Percentiles rank a stretch among this genome's conserved stretches.
Conservation (phyloP, 805 yeast genomes). For the Ascoidea asiatica region DNA sequence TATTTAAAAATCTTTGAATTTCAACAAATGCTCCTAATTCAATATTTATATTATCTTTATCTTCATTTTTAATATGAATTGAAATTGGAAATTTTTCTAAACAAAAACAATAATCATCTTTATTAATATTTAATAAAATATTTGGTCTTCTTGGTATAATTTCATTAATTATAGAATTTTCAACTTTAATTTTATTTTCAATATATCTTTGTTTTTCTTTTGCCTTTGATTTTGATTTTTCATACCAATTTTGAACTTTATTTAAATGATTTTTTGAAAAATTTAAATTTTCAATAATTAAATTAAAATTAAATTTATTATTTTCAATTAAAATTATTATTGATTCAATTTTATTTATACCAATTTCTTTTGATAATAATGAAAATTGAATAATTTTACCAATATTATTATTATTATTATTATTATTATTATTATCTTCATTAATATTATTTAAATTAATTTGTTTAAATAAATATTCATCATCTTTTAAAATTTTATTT, state of each 20-base stretch:
- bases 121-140: constrained; percentile 14
- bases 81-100: constrained; percentile 19
- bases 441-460: too few species aligned
- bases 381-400: constrained; percentile 7
- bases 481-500: constrained; percentile 1
- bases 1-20: background rate
- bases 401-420: too few species aligned
- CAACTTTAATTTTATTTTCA: constrained; percentile 9
- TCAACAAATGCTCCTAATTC: constrained; percentile 11
- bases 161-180: constrained; percentile 14
- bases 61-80: constrained; percentile 18
- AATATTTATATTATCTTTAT: constrained; percentile 19
- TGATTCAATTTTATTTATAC: constrained; percentile 13
- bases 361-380: constrained; percentile 14
- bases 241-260: too few species aligned
- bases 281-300: background rate
- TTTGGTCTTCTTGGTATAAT: constrained; percentile 27
- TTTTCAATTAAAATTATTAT: constrained; percentile 3
- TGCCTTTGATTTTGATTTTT: constrained; percentile 10
- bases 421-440: too few species aligned
- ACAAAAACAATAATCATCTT: constrained; percentile 16
- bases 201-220: background rate
- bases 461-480: too few species aligned
- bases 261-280: constrained; percentile 9
- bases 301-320: constrained; percentile 5